Conservation (phyloP, 2,329 filamentous ascomycete genomes). For the Colletotrichum viniferum region DNA sequence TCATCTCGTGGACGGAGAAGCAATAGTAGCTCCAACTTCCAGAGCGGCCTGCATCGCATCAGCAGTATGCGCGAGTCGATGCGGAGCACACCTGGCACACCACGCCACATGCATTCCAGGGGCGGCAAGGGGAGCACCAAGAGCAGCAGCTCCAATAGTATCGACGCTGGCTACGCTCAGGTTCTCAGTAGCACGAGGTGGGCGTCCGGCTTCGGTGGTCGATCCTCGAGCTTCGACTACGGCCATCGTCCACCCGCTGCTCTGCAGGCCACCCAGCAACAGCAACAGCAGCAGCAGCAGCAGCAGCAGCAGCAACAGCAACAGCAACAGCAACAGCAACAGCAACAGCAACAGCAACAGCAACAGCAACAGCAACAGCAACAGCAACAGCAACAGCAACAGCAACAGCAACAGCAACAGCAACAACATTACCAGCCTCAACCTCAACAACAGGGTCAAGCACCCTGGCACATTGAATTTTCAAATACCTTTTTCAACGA, state of each 20-base stretch:
- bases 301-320: neutral
- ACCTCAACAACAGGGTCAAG: constrained; percentile 20
- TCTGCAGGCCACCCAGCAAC: constrained; percentile 24
- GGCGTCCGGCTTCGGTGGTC: constrained; percentile 54
- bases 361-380: constrained; percentile 26
- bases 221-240: constrained; percentile 79
- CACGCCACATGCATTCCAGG: constrained; percentile 55
- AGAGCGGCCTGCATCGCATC: constrained; percentile 62
- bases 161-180: constrained; percentile 67
- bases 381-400: constrained; percentile 21
- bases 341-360: constrained; percentile 15
- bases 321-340: neutral
- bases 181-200: constrained; percentile 63
- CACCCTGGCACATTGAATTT: constrained; percentile 52
- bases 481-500: constrained; percentile 52
- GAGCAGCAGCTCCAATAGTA: constrained; percentile 72
- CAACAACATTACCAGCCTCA: neutral
- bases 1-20: constrained; percentile 72
- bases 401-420: constrained; percentile 16
- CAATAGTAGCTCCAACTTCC: constrained; percentile 80
- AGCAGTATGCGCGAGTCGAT: constrained; percentile 64
- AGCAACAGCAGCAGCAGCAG: constrained; percentile 23
- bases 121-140: constrained; percentile 73
- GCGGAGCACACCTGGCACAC: constrained; percentile 40
- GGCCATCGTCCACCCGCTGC: constrained; percentile 47